Evolutionary conservation across 495 filamentous ascomycete genomes (phyloP), one percentile per base, ranked within the genome.

Genomic region (Durotheca rogersii): DNA sequence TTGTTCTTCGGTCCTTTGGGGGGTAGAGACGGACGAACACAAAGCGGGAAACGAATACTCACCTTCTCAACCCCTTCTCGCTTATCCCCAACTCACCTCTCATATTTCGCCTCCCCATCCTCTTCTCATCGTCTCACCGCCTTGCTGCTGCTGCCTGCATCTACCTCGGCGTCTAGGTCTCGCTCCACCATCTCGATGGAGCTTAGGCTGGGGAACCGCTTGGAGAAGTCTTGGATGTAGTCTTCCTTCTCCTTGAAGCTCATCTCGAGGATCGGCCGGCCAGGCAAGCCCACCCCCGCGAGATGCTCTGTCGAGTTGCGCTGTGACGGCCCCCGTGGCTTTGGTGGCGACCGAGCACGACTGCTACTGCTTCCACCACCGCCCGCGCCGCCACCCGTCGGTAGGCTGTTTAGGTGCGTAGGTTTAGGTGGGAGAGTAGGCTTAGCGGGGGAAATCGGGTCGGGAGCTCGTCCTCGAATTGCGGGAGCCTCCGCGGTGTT

Each of bases 161-260:
- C 63, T 25, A 27, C 41, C 45, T 66, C 60, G 35, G 51, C 55
- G 17, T 65, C 62, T 36, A 74, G 40, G 41, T 77, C 87, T 41
- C 68, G 56, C 58, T 80, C 89, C 21, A 89, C 86, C 83, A 94
- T 88, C 73, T 95, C 90, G 37, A 95, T 74, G 0, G 86, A 82
- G 16, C 79, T 82, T 17, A 96, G 72, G 59, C 82, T 89, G 1
- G 90, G 90, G 65, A 88, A 96, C 34, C 88, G 74, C 67, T 86
- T 86, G 56, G 82, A 84, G 61, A 96, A 96, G 64, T 86, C 76
- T 41, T 61, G 56, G 11, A 81, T 56, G 61, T 80, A 80, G 43
- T 81, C 76, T 42, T 80, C 77, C 56, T 70, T 79, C 43, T 77
- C 70, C 42, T 65, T 61, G 15, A 68, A 59, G 41, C 64, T 67